These are phyloP conservation scores for Pseudovirgaria hyperparasitica DNA, from an alignment of 2,329 filamentous ascomycete species.

Conservation along the genomic window DNA sequence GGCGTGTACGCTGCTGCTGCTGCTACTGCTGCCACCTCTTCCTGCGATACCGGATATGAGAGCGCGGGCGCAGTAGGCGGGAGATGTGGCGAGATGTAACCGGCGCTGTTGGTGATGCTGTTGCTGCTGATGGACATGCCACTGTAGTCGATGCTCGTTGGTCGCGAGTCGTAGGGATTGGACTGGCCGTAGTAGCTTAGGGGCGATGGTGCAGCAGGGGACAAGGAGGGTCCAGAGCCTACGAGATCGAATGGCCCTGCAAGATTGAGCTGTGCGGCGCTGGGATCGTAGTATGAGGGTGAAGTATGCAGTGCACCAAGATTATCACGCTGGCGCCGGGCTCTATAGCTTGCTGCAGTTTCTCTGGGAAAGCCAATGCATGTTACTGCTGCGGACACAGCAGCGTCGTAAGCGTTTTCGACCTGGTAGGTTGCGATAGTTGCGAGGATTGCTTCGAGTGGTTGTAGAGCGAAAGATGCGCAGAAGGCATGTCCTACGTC, in stretches of 20 bases:
- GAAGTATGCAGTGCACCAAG: too few species aligned
- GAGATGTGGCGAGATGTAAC: conserved; percentile 22
- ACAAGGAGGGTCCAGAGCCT: too few species aligned
- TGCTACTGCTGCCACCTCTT: too few species aligned
- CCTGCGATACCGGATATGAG: conserved; percentile 21
- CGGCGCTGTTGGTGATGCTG: too few species aligned
- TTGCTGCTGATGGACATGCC: too few species aligned
- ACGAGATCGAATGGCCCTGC: too few species aligned
- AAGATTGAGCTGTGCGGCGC: conserved; percentile 1
- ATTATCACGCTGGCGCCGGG: conserved; percentile 6
- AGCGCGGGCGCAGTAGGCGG: conserved; percentile 21
- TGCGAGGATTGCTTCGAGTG: conserved; percentile 75
- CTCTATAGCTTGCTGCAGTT: conserved; percentile 26
- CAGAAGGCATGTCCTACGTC: conserved; percentile 81
- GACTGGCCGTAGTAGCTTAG: too few species aligned
- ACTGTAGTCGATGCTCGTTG: too few species aligned
- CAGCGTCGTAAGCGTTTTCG: conserved; percentile 27
- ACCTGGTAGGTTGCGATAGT: conserved; percentile 47
- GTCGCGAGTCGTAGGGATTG: too few species aligned
- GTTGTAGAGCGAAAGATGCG: conserved; percentile 53
- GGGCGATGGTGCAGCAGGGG: too few species aligned
- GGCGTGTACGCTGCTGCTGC: too few species aligned
- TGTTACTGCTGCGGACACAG: conserved; percentile 29
- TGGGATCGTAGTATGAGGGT: too few species aligned
- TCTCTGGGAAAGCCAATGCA: conserved; percentile 35